Conservation (phyloP, 2,329 filamentous ascomycete species). For the Trichoderma cornu-damae region DNA sequence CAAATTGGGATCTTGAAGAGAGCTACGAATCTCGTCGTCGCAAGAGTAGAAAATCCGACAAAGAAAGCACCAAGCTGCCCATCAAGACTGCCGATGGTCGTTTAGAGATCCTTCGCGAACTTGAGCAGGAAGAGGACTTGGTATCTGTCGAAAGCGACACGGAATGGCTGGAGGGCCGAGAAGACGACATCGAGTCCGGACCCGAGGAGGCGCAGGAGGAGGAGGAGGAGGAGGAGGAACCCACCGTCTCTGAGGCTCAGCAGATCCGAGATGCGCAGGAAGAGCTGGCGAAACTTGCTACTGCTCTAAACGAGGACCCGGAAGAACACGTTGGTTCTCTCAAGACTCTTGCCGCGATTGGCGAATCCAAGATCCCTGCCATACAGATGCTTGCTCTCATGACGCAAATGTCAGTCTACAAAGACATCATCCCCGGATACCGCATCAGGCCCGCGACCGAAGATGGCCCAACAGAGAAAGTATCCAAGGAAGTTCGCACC, state of each 20-base stretch:
- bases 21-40: conserved; percentile 78
- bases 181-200: conserved; percentile 42
- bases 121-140: conserved; percentile 57
- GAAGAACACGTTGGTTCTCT: conserved; percentile 82
- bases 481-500: conserved; percentile 86
- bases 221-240: conserved; percentile 46
- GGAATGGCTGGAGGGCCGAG: conserved; percentile 59
- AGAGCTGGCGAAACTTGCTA: conserved; percentile 78
- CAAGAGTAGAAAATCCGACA: conserved; percentile 70
- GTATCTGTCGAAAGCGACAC: conserved; percentile 51
- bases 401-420: conserved; percentile 86
- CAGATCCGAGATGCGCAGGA: conserved; percentile 87
- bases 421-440: conserved; percentile 94
- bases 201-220: conserved; percentile 37
- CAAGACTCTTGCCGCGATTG: conserved; percentile 70
- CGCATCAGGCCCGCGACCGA: conserved; percentile 79
- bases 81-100: conserved; percentile 79
- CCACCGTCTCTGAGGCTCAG: conserved; percentile 66
- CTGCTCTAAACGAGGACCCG: conserved; percentile 80
- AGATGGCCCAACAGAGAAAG: conserved; percentile 67
- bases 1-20: conserved; percentile 87
- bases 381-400: conserved; percentile 83
- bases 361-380: conserved; percentile 61
- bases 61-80: conserved; percentile 70
- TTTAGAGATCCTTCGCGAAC: conserved; percentile 54